Evolutionary conservation across 1,139 yeast species (phyloP).

Genomic region (Yamadazyma sp.): DNA sequence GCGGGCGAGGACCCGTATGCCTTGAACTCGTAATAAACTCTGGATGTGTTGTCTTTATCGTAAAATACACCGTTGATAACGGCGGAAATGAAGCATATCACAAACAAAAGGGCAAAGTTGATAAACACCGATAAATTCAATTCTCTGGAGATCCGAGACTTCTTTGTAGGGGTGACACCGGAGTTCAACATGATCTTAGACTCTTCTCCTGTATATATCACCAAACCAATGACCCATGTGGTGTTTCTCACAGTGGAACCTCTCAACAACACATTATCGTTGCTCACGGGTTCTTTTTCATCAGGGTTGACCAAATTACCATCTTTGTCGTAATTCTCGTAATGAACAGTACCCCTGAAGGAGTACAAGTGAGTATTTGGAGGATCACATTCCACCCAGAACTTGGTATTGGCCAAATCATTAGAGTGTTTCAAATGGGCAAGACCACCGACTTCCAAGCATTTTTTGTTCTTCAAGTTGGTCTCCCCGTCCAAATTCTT

Average conservation of each 20-base stretch:
- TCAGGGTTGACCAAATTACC: slow-evolving; percentile 39
- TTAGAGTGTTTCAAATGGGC: slow-evolving; percentile 57
- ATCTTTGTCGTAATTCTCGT: slow-evolving; percentile 45
- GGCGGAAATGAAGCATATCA: slow-evolving; percentile 81
- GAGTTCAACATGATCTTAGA: slow-evolving; percentile 92
- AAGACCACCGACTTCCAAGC: slow-evolving; percentile 66
- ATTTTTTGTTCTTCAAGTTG: slow-evolving; percentile 77
- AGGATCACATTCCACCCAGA: slow-evolving; percentile 88
- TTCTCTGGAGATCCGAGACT: slow-evolving; percentile 78
- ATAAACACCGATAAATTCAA: slow-evolving; percentile 77
- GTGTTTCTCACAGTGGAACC: slow-evolving; percentile 94
- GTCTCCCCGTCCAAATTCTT: slow-evolving; percentile 97
- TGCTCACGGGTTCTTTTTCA: slow-evolving; percentile 71
- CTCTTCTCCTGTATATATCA: slow-evolving; percentile 85
- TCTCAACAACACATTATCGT: slow-evolving; percentile 79
- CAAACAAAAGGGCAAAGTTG: slow-evolving; percentile 72
- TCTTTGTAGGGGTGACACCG: slow-evolving; percentile 89
- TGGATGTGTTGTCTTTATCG: slow-evolving; percentile 49
- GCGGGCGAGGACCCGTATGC: slow-evolving; percentile 57
- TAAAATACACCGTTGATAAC: slow-evolving; percentile 80
- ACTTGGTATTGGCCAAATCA: slow-evolving; percentile 72
- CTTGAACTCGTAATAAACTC: slow-evolving; percentile 65
- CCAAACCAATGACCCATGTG: slow-evolving; percentile 90
- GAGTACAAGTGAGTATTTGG: slow-evolving; percentile 82
- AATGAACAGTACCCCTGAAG: slow-evolving; percentile 83